Evolutionary conservation across 202 grass and related monocot genomes (phyloP), one percentile per base, ranked within the genome.

Genomic region (Carex arenaria): DNA sequence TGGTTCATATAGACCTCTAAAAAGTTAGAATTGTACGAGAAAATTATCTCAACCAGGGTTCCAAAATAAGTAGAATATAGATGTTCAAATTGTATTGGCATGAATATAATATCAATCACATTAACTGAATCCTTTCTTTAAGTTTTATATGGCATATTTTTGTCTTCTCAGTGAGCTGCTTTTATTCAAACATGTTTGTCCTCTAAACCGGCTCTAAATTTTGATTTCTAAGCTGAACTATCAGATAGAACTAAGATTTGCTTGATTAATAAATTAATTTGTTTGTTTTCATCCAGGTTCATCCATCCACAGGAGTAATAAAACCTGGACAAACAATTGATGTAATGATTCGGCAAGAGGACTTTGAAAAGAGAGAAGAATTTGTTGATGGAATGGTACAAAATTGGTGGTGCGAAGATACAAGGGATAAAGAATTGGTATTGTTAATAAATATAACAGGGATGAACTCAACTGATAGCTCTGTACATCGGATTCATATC

Each of bases 251-350:
- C 53, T 36, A 32, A 34, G 36, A 40, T 67, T 66, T 53, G 31
- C 57, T 45, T 57, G 22, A 18, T 10, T 82, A 14, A 40, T 7
- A 40, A 40, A 45, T 28, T 30, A 18, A 60, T 61, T 23, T n/a
- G 81, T 65, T 69, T 66, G 69, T 28, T 79, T 61, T 85, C 30
- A 67, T 85, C 38, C 67, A 98, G 95, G 93, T 95, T 31, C 80
- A 87, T 82, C 95, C 95, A 23, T 87, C 93, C 74, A 61, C 80
- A 14, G 95, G 95, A 56, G 84, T 95, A 68, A 86, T 98, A 68
- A 92, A 93, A 86, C 90, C 85, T 76, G 89, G 88, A 26, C 85
- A 90, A 73, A 95, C 93, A 32, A 73, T 72, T 18, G 93, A 98
- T 68, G 78, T 98, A 56, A 83, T 71, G 3, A 90, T 98, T 55